Percentiles rank a stretch among this genome's conserved stretches.
These are phyloP conservation scores for Mycena indigotica DNA, from an alignment of 768 basidiomycete species.

Conservation along the genomic window DNA sequence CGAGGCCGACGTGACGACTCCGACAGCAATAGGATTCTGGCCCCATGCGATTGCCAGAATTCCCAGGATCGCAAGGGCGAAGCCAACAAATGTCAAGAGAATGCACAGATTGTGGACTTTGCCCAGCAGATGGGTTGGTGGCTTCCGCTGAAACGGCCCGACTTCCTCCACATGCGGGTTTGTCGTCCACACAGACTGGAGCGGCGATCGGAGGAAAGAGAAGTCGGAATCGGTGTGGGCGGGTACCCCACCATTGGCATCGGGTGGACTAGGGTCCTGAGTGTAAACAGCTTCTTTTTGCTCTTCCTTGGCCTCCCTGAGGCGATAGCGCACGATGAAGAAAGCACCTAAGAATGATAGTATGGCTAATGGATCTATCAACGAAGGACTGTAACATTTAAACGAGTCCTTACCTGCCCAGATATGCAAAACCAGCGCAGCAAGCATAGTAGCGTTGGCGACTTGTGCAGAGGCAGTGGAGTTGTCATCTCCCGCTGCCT, in stretches of 20 bases:
- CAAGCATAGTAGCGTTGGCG: constrained; percentile 50
- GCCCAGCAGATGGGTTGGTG: constrained; percentile 50
- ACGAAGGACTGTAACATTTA: not conserved
- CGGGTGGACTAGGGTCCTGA: constrained; percentile 16
- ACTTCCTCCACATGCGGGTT: constrained; percentile 57
- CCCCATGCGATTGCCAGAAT: constrained; percentile 57
- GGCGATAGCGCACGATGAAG: constrained; percentile 56
- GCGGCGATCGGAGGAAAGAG: not conserved
- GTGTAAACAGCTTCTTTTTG: constrained; percentile 40
- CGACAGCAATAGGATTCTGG: constrained; percentile 44
- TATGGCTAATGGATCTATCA: constrained; percentile 27
- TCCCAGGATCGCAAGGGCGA: constrained; percentile 51
- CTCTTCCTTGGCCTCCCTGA: constrained; percentile 53
- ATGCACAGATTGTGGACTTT: constrained; percentile 54
- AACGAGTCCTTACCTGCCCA: constrained; percentile 43
- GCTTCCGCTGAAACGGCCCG: constrained; percentile 44
- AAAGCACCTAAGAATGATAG: constrained; percentile 57
- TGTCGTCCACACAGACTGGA: constrained; percentile 38
- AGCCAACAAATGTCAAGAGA: constrained; percentile 47
- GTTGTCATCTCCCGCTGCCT: constrained; percentile 21
- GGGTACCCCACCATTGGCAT: too few relatives aligned
- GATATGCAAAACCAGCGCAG: constrained; percentile 56
- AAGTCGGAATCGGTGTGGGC: constrained; percentile 2
- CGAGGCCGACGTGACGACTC: constrained; percentile 28
- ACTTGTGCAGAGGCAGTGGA: too few relatives aligned